Conservation (phyloP, 2,329 filamentous ascomycete genomes). For the Fusarium tanahbumbuense region DNA sequence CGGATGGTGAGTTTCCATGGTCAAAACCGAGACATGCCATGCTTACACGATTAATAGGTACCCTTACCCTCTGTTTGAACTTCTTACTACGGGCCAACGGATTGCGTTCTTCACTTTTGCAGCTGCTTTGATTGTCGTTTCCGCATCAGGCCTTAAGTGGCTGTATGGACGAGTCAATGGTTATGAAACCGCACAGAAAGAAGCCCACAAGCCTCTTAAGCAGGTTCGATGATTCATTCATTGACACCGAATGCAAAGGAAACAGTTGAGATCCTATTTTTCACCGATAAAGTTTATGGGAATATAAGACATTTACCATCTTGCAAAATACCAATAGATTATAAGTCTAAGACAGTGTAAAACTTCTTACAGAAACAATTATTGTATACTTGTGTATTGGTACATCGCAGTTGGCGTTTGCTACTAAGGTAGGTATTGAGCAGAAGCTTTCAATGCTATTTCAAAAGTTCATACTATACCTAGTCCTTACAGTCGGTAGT, state of each 20-base stretch:
- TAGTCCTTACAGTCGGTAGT: too few relatives aligned
- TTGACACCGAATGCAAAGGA: neutral
- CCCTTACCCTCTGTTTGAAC: slow-evolving; percentile 85
- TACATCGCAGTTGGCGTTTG: neutral
- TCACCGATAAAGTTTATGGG: neutral
- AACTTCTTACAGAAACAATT: neutral
- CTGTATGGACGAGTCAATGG: slow-evolving; percentile 76
- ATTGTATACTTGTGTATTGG: neutral
- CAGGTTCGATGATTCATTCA: slow-evolving; percentile 44
- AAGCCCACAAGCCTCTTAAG: slow-evolving; percentile 49
- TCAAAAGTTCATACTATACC: neutral
- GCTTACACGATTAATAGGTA: slow-evolving; percentile 64
- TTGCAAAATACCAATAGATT: neutral
- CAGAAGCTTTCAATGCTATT: neutral
- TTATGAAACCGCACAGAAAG: slow-evolving; percentile 51
- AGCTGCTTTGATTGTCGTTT: slow-evolving; percentile 77
- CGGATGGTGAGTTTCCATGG: slow-evolving; percentile 63
- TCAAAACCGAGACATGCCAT: neutral
- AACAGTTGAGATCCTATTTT: neutral
- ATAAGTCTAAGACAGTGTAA: neutral
- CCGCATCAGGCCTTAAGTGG: slow-evolving; percentile 76
- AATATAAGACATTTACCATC: neutral
- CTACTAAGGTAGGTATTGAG: too few relatives aligned
- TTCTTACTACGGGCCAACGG: slow-evolving; percentile 74
- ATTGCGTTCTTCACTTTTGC: slow-evolving; percentile 75